Base-by-base conservation (phyloP, 2,329 filamentous ascomycete species). In the Neonectria sp. region DNA sequence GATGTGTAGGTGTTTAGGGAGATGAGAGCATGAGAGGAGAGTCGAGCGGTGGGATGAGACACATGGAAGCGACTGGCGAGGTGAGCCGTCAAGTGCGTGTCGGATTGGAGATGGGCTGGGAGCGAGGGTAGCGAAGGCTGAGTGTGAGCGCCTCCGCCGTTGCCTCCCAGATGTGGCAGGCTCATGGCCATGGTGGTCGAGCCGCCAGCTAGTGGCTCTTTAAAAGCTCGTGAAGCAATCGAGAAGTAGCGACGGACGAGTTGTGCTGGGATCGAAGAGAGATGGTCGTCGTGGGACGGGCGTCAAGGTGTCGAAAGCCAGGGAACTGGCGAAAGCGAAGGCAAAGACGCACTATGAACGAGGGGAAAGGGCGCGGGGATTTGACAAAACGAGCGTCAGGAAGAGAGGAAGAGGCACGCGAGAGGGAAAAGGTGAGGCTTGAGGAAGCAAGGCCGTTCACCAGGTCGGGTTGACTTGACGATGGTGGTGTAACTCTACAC, bases 1-100 rank as follows among this genome's bases (percentile, higher is more conserved):
- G 94, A 93, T 12, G 94, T 95, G 80, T 97, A 98, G 24, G 95
- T 99, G 84, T 99, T 99, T 71, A 99, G 86, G 59, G 93, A 93
- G 77, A 99, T 92, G 74, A 98, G 88, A 55, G 92, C 96, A 79
- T 98, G 95, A 1, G 95, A 97, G 1, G 95, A 98, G 21, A 99
- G 89, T 55, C 90, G 90, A 60, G 96, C 94, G 1, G 95, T 97
- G 11, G 96, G 95, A 66, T 96, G 85, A 60, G 93, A 93, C 60
- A 97, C 93, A 83, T 99, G 96, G 81, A 97, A 99, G 60, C 95
- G 94, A 80, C 89, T 94, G 74, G 93, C 94, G 69, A 96, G 88
- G 80, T 95, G 93, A 59, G 92, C 92, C 4, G 93, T 96, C 73
- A 95, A 85, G 77, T 94, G 91, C 52, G 92, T 93, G 76, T 94